These are phyloP conservation scores for Gastrolobium bilobum DNA, from an alignment of 306 rosid genomes.

Conservation along the genomic window DNA sequence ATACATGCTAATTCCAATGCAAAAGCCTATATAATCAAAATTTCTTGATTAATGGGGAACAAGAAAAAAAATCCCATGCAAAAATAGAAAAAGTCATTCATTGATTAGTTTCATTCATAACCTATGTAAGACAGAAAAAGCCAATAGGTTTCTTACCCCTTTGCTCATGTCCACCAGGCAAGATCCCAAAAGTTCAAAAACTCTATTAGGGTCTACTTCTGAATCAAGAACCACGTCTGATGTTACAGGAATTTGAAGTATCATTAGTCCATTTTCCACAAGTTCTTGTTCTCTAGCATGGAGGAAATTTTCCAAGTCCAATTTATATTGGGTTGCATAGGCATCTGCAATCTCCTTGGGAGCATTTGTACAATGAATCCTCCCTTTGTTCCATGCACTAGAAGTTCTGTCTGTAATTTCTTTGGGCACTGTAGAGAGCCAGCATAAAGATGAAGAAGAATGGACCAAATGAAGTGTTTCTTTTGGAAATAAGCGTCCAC, in stretches of 20 bases:
- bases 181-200: slow-evolving; percentile 44
- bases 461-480: too few species aligned
- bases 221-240: not conserved
- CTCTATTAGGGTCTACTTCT: not conserved
- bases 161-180: slow-evolving; percentile 48
- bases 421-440: too few species aligned
- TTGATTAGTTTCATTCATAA: not conserved
- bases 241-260: too few species aligned
- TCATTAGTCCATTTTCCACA: too few species aligned
- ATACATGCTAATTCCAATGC: not conserved
- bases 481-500: too few species aligned
- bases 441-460: too few species aligned
- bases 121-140: not conserved
- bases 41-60: not conserved
- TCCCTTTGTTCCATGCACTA: slow-evolving; percentile 48
- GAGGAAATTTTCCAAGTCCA: too few species aligned
- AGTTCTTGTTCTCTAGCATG: too few species aligned
- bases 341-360: slow-evolving; percentile 46
- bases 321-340: slow-evolving; percentile 16
- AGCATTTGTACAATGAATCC: slow-evolving; percentile 38
- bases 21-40: not conserved
- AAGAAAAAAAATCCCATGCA: not conserved
- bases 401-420: not conserved
- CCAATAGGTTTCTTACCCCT: slow-evolving; percentile 11
- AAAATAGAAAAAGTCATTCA: not conserved